Evolutionary conservation across 2,329 filamentous ascomycete species (phyloP).

Genomic region (Talaromyces sp.): DNA sequence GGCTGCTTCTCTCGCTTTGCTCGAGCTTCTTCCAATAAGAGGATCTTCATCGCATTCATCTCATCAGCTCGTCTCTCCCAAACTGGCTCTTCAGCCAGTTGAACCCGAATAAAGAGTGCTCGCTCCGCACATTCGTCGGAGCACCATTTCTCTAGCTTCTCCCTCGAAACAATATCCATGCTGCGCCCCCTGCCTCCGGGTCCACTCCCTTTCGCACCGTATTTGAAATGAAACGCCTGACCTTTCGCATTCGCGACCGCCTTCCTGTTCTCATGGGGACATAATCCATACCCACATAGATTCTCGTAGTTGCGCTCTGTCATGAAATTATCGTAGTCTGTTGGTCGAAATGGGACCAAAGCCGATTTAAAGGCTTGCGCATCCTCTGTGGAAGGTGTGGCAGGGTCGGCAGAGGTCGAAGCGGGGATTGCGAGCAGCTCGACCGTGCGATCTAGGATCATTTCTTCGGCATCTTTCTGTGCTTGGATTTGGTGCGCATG

Average conservation of each 20-base stretch:
- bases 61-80: constrained; percentile 71
- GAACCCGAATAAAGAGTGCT: constrained; percentile 83
- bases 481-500: constrained; percentile 83
- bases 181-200: constrained; percentile 53
- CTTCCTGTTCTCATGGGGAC: constrained; percentile 64
- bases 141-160: constrained; percentile 85
- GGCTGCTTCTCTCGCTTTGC: constrained; percentile 20
- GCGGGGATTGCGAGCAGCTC: constrained; percentile 68
- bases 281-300: constrained; percentile 83
- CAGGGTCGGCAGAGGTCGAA: constrained; percentile 53
- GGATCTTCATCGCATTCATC: constrained; percentile 55
- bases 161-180: constrained; percentile 67
- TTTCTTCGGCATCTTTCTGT: constrained; percentile 74
- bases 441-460: constrained; percentile 73
- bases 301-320: constrained; percentile 84
- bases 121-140: constrained; percentile 75
- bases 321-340: constrained; percentile 86
- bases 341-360: constrained; percentile 76
- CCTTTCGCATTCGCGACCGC: constrained; percentile 53
- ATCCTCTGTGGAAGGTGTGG: constrained; percentile 62
- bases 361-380: constrained; percentile 65
- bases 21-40: constrained; percentile 66
- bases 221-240: constrained; percentile 70
- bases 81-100: constrained; percentile 80
- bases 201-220: constrained; percentile 54